These are phyloP conservation scores for Berberis vulgaris DNA, from an alignment of 164 flowering plant genomes.

Conservation along the genomic window DNA sequence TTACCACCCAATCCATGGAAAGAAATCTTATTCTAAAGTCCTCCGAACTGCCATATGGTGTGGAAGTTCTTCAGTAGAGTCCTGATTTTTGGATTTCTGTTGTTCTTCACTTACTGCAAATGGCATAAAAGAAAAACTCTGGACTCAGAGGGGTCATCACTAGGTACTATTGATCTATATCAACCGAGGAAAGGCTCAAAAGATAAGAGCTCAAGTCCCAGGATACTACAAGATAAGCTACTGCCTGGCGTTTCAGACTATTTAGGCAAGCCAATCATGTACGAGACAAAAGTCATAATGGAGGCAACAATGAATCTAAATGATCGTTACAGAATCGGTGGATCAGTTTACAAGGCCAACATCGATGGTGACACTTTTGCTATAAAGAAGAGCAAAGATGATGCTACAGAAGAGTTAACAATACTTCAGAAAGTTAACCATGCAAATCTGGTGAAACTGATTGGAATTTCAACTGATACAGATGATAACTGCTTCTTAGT, in stretches of 20 bases:
- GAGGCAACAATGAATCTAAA: conserved; percentile 52
- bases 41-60: conserved; percentile 5
- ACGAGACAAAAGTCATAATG: conserved; percentile 34
- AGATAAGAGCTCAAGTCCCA: conserved; percentile 17
- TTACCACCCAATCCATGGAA: background rate
- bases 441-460: conserved; percentile 49
- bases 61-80: conserved; percentile 4
- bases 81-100: background rate
- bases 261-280: conserved; percentile 40
- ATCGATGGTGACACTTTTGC: conserved; percentile 41
- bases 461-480: conserved; percentile 36
- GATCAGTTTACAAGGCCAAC: conserved; percentile 44
- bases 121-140: conserved; percentile 16
- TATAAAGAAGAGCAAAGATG: conserved; percentile 39
- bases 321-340: conserved; percentile 37
- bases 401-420: conserved; percentile 46
- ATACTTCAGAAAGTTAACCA: conserved; percentile 63
- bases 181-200: conserved; percentile 14
- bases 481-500: conserved; percentile 42
- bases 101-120: conserved; percentile 7
- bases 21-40: conserved; percentile 1
- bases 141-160: conserved; percentile 19
- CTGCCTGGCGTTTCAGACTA: conserved; percentile 52
- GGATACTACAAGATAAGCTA: conserved; percentile 36
- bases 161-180: conserved; percentile 25